Evolutionary conservation across 306 rosid genomes (phyloP).

Genomic region (Trifolium repens): DNA sequence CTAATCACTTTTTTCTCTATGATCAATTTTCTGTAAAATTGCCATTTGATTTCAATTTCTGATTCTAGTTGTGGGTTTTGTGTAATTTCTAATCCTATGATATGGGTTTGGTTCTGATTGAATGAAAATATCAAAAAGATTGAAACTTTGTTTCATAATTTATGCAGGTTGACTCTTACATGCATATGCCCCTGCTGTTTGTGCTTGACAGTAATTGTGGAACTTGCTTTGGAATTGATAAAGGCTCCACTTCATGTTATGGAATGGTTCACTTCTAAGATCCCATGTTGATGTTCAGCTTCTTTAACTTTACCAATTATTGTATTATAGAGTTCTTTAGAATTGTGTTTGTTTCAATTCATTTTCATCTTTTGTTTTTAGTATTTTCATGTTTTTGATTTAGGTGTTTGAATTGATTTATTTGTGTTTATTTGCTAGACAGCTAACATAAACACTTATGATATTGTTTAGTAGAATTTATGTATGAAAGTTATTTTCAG

Average conservation of each 20-base stretch:
- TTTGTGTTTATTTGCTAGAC: not conserved
- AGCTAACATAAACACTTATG: no score
- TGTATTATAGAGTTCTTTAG: not conserved
- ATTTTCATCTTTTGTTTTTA: not conserved
- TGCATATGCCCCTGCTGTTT: slow-evolving; percentile 92
- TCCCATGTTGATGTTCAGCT: slow-evolving; percentile 58
- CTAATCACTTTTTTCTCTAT: not conserved
- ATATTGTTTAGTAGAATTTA: no score
- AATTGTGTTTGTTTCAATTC: not conserved
- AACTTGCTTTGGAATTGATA: slow-evolving; percentile 67
- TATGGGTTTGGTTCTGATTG: slow-evolving; percentile 22
- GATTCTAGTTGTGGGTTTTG: not conserved
- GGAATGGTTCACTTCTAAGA: slow-evolving; percentile 90
- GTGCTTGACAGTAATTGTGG: slow-evolving; percentile 84
- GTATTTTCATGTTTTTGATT: not conserved
- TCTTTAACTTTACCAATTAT: not conserved
- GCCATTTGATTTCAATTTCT: slow-evolving; percentile 26
- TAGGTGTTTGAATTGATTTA: not conserved
- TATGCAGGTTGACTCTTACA: slow-evolving; percentile 64
- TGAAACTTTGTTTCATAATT: slow-evolving; percentile 16
- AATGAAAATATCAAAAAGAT: slow-evolving; percentile 11
- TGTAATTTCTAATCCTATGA: not conserved
- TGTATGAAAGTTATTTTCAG: no score
- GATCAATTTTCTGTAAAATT: slow-evolving; percentile 19
- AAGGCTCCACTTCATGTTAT: slow-evolving; percentile 90